phyloP scores from a whole-genome alignment of 768 basidiomycete genomes.

The Cystofilobasidium macerans region DNA sequence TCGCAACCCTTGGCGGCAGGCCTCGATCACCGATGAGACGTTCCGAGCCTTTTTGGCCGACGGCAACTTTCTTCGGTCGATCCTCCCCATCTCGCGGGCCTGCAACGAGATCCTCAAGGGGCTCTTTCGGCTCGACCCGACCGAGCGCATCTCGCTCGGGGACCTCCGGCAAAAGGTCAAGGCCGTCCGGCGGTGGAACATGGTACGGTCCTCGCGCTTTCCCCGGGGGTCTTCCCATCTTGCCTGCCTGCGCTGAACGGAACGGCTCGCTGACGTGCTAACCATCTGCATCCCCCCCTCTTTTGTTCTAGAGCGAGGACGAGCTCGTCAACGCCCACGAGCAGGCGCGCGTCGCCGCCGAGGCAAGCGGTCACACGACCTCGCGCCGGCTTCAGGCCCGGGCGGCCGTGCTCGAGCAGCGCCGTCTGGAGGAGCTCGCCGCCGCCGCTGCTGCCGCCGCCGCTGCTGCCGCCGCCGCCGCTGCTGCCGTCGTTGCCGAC shows the following conservation, averaged over 20 bases:
- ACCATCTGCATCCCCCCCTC: not conserved
- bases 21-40: conserved; percentile 53
- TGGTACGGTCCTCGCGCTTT: conserved; percentile 6
- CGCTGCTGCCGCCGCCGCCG: not conserved
- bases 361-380: conserved; percentile 9
- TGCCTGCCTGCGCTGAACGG: not conserved
- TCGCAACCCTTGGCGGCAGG: conserved; percentile 65
- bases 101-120: conserved; percentile 57
- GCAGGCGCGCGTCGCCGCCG: conserved; percentile 14
- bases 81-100: conserved; percentile 61
- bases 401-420: conserved; percentile 1
- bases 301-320: conserved; percentile 42
- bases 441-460: not conserved
- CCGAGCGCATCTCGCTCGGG: conserved; percentile 51
- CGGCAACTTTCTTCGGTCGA: conserved; percentile 52
- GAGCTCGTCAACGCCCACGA: conserved; percentile 14
- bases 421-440: not conserved
- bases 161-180: conserved; percentile 52
- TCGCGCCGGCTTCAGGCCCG: not conserved
- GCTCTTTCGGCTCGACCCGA: conserved; percentile 60
- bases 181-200: conserved; percentile 11
- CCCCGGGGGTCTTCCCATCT: not conserved
- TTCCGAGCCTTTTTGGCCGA: conserved; percentile 63
- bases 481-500: not conserved
- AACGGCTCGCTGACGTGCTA: not conserved